Evolutionary conservation across 2,329 filamentous ascomycete species (phyloP).

Genomic region (Aspergillus versicolor): DNA sequence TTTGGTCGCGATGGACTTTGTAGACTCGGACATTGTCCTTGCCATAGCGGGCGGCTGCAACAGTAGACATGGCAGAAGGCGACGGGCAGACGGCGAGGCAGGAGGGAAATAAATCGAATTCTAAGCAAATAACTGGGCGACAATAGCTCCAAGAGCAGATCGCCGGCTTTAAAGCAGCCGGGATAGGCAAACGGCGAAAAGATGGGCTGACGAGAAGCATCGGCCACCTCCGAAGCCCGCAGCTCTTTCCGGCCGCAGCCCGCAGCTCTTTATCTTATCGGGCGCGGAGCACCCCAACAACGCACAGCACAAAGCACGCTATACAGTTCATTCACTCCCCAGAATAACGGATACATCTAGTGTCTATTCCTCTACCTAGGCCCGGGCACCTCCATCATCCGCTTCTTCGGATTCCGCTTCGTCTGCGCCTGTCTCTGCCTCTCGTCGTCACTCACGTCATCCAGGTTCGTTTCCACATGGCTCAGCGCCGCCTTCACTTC

Average conservation of each 20-base stretch:
- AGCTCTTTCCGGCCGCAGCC: conserved; percentile 25
- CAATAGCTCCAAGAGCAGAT: conserved; percentile 2
- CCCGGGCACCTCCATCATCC: conserved; percentile 42
- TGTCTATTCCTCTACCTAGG: neutral
- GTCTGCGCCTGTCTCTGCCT: conserved; percentile 36
- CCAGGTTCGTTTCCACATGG: conserved; percentile 34
- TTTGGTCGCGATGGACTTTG: conserved; percentile 82
- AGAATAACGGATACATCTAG: no score
- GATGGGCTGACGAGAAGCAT: conserved; percentile 24
- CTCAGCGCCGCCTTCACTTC: conserved; percentile 28
- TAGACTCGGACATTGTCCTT: conserved; percentile 98
- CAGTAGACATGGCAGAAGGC: conserved; percentile 28
- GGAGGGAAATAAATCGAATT: neutral
- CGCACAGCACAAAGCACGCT: neutral
- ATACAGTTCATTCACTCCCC: neutral
- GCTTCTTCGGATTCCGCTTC: conserved; percentile 47
- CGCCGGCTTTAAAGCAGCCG: conserved; percentile 12
- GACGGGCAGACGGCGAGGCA: neutral
- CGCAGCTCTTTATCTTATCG: conserved; percentile 31
- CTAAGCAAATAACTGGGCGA: neutral
- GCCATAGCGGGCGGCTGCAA: conserved; percentile 50
- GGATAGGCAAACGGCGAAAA: conserved; percentile 11
- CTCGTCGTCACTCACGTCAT: conserved; percentile 41
- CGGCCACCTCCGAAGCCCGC: conserved; percentile 42
- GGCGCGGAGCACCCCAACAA: neutral